These are phyloP conservation scores for Ogataea corticis DNA, from an alignment of 805 yeast genomes.

Conservation along the genomic window DNA sequence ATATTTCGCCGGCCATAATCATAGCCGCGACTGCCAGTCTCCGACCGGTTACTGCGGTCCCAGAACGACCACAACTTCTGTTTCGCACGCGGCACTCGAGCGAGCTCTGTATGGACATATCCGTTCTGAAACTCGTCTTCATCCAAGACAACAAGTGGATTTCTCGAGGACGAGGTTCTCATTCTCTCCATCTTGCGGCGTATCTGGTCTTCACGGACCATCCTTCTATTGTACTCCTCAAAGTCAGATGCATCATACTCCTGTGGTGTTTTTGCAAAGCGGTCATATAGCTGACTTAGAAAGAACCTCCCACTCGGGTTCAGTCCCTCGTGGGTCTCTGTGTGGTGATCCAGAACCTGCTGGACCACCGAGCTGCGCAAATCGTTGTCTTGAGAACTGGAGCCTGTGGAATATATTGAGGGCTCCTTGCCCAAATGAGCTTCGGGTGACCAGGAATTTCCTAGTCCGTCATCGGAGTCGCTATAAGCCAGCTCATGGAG, in stretches of 20 bases:
- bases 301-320: constrained; percentile 14
- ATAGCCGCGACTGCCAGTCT: background rate
- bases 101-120: constrained; percentile 13
- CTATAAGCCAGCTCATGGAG: background rate
- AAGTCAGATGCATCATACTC: constrained; percentile 28
- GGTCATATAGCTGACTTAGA: constrained; percentile 28
- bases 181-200: constrained; percentile 19
- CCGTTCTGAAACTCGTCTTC: constrained; percentile 26
- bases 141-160: constrained; percentile 19
- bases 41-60: background rate
- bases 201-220: constrained; percentile 29
- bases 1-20: background rate
- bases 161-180: constrained; percentile 6
- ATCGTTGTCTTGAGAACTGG: constrained; percentile 9
- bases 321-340: constrained; percentile 3
- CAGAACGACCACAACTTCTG: constrained; percentile 5
- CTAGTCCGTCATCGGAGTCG: background rate
- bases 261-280: constrained; percentile 8
- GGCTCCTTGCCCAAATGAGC: too few relatives aligned
- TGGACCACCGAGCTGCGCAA: constrained; percentile 25
- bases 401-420: background rate
- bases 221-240: constrained; percentile 27
- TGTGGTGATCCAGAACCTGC: constrained; percentile 23
- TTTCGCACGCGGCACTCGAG: background rate
- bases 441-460: too few relatives aligned